Conservation (phyloP, 345 rosid genomes). For the Sisymbrium irio region DNA sequence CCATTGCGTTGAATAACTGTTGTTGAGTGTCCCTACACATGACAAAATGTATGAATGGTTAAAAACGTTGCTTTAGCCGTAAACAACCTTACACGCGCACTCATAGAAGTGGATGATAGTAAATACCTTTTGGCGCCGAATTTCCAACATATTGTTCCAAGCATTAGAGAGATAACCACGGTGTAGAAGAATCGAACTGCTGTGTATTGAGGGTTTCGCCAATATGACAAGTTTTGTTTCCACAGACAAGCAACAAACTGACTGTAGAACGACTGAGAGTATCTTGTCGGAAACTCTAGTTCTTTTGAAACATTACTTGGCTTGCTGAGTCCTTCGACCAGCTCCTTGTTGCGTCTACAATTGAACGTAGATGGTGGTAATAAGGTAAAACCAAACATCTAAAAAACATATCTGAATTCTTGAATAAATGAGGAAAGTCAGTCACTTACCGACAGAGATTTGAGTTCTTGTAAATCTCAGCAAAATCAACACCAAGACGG, state of each 20-base stretch:
- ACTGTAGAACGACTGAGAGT: conserved; percentile 64
- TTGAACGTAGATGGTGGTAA: conserved; percentile 18
- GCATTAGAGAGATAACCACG: conserved; percentile 83
- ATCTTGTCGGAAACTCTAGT: conserved; percentile 76
- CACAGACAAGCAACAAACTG: conserved; percentile 92
- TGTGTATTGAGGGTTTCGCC: conserved; percentile 96
- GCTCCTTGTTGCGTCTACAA: conserved; percentile 63
- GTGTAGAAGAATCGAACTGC: conserved; percentile 99
- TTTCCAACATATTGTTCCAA: conserved; percentile 96
- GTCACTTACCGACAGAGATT: conserved; percentile 62
- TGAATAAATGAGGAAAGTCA: background rate
- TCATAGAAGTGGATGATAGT: background rate
- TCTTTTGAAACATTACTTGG: conserved; percentile 64
- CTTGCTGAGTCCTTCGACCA: conserved; percentile 73
- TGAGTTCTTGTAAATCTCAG: conserved; percentile 77
- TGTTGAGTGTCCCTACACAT: conserved; percentile 66
- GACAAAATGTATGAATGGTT: background rate
- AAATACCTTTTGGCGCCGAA: conserved; percentile 78
- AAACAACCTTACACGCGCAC: background rate
- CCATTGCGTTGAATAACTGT: conserved; percentile 90
- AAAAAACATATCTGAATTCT: background rate
- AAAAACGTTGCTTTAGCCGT: background rate
- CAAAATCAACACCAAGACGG: conserved; percentile 78
- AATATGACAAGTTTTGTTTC: conserved; percentile 95
- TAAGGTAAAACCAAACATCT: conserved; percentile 8